Conservation (phyloP, 345 rosid genomes). For the Syzygium grande region DNA sequence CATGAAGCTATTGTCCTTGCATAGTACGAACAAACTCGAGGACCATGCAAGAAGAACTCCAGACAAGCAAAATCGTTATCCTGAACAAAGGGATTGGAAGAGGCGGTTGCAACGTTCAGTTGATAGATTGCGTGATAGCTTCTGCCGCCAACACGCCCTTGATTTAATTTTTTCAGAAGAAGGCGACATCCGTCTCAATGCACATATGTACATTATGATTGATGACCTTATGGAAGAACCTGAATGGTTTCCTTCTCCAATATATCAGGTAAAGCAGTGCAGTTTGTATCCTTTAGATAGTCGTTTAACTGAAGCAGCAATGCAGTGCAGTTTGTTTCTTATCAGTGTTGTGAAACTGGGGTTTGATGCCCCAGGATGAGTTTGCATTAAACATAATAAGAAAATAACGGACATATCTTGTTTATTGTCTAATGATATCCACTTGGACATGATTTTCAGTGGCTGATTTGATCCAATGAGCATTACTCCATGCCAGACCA, state of each 20-base stretch:
- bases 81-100: constrained; percentile 89
- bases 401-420: background rate
- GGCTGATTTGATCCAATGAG: background rate
- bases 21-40: constrained; percentile 30
- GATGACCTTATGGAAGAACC: constrained; percentile 60
- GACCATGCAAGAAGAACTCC: constrained; percentile 47
- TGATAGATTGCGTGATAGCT: constrained; percentile 79
- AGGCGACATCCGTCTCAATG: constrained; percentile 60
- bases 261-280: constrained; percentile 40
- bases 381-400: background rate
- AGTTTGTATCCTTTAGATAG: background rate
- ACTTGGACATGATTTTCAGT: background rate
- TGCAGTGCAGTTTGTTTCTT: background rate
- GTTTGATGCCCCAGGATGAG: background rate
- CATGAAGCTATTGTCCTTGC: constrained; percentile 44
- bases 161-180: constrained; percentile 83
- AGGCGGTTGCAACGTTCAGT: constrained; percentile 67
- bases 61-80: constrained; percentile 54
- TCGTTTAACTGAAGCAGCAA: background rate
- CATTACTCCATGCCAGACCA: background rate
- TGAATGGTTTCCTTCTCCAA: constrained; percentile 82
- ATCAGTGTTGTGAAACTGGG: background rate
- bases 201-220: constrained; percentile 45
- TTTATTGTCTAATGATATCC: background rate
- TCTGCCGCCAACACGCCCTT: constrained; percentile 88